phyloP scores from a whole-genome alignment of 306 rosid species.

The Hippophae tibetana region DNA sequence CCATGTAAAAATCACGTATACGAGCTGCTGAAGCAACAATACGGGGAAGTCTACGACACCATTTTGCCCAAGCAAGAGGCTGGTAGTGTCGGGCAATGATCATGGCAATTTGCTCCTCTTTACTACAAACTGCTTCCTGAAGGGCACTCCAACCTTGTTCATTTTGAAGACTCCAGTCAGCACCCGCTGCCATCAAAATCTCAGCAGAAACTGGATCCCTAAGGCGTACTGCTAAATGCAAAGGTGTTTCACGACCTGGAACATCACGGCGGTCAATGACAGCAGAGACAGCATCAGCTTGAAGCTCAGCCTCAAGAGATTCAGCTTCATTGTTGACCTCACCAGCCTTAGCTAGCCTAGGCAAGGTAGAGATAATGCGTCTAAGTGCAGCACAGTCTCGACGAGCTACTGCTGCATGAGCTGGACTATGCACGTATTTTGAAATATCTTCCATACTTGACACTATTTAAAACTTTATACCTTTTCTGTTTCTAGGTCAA shows the following conservation, averaged over 20 bases:
- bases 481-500: conserved; percentile 31
- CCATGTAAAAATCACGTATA: conserved; percentile 97
- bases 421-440: conserved; percentile 71
- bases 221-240: conserved; percentile 92
- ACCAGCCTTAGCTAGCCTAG: conserved; percentile 76
- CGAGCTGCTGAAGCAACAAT: conserved; percentile 85
- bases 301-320: conserved; percentile 72
- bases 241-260: conserved; percentile 94
- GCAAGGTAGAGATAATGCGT: conserved; percentile 53
- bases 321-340: conserved; percentile 70
- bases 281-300: conserved; percentile 66
- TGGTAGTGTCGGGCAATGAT: conserved; percentile 83
- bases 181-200: conserved; percentile 95
- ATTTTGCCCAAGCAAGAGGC: conserved; percentile 97
- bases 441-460: conserved; percentile 62
- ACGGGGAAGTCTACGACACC: conserved; percentile 97
- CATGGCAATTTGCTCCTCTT: conserved; percentile 91
- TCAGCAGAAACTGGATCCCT: conserved; percentile 72
- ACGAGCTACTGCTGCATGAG: conserved; percentile 72
- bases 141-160: conserved; percentile 99
- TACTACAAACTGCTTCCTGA: conserved; percentile 88
- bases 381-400: conserved; percentile 62
- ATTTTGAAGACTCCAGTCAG: conserved; percentile 94
- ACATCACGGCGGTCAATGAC: conserved; percentile 87
- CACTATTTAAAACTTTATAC: conserved; percentile 23